Conservation (phyloP, 1,284 basidiomycete species). For the Polyporus tsugae region DNA sequence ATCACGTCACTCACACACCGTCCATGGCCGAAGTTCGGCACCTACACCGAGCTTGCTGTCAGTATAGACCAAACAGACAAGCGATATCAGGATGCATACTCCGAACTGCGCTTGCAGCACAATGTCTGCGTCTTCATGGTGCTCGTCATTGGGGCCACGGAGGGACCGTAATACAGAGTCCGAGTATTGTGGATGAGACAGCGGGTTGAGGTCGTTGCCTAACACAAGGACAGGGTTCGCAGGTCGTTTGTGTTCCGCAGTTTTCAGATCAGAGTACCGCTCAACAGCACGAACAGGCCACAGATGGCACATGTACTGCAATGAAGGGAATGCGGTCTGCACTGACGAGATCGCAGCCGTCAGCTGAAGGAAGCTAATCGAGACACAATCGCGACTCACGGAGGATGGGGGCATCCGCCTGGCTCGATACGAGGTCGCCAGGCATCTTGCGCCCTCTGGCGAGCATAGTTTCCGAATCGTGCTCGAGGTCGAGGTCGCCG, state of each 20-base stretch:
- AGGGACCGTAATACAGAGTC: neutral
- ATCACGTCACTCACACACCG: neutral
- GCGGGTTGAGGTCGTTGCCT: neutral
- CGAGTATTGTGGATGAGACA: neutral
- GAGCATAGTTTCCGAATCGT: constrained; percentile 16
- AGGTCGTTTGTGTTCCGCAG: neutral
- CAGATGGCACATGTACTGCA: constrained; percentile 20
- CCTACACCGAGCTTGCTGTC: neutral
- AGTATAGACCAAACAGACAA: neutral
- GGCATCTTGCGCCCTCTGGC: constrained; percentile 18
- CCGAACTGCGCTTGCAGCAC: neutral
- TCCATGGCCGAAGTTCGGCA: neutral
- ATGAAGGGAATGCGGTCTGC: constrained; percentile 8
- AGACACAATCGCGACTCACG: neutral
- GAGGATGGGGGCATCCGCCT: neutral
- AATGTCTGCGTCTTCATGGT: neutral
- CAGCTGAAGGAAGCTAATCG: neutral
- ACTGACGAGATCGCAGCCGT: constrained; percentile 4
- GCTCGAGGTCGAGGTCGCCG: constrained; percentile 22
- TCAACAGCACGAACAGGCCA: constrained; percentile 22
- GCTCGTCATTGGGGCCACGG: neutral
- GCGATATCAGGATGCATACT: neutral
- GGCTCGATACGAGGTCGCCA: neutral
- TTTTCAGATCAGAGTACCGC: constrained; percentile 25
- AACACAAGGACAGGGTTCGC: neutral